Base-by-base conservation (phyloP, 257 asterid species). In the Nemophila menziesii region DNA sequence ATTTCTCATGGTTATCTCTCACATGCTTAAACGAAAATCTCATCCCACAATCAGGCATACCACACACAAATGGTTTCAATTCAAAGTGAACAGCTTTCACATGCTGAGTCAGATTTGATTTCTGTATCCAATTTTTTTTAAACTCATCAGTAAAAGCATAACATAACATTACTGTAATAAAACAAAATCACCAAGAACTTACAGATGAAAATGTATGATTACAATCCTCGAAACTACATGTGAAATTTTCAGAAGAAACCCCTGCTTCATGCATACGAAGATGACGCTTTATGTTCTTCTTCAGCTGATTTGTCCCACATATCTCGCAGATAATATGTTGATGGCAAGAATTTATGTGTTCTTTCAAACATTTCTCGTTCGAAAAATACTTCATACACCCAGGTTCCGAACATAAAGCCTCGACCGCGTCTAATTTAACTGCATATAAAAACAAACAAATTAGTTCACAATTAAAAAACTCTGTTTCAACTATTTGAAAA, bases 271-370 rank as follows among this genome's bases (percentile, higher is more conserved):
- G 98, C 44, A 41, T 63, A 37, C 74, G 69, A 8, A 85, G 71
- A 61, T 90, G 96, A 4, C 92, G 86, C 70, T 90, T 90, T 7
- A 85, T 66, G 68, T 85, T 90, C 63, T 90, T 84, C 73, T 70
- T 84, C 47, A 90, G 69, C 58, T 84, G 92, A 63, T 69, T 70
- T 13, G 66, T 60, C 54, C 93, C 92, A 54, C 98, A 90, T 59
- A 58, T 63, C 60, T 72, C 92, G 51, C 98, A 90, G 9, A 24
- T 51, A 42, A 74, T 18, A 63, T 79, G 63, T 51, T 66, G 94
- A 68, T 85, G 98, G 49, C 83, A 70, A 27, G 75, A 54, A 38
- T 48, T 54, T 9, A 76, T 63, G 60, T 90, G 98, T 62, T 75
- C 92, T 67, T 61, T 80, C 17, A 90, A 92, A 56, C 87, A 81